Percentiles rank a stretch among this genome's conserved stretches.
These are phyloP conservation scores for Diplogelasinospora grovesii DNA, from an alignment of 495 filamentous ascomycete species.

Conservation along the genomic window DNA sequence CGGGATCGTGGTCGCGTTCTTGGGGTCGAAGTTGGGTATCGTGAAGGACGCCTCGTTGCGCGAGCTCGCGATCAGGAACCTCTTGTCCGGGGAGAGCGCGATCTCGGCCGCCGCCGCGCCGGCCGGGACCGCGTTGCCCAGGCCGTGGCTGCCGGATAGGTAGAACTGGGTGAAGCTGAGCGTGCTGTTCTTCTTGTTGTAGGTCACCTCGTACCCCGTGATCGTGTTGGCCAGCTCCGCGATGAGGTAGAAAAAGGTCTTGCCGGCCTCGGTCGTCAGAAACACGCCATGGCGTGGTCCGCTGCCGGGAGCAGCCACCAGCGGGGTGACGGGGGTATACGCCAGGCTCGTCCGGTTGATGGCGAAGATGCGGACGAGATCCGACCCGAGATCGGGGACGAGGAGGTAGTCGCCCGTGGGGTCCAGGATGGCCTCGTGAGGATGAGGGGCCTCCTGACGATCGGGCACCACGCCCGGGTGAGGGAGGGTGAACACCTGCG, in stretches of 20 bases:
- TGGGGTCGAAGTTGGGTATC: slow-evolving; percentile 37
- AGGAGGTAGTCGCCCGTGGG: slow-evolving; percentile 60
- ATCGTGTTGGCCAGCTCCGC: slow-evolving; percentile 57
- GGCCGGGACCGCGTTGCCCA: slow-evolving; percentile 20
- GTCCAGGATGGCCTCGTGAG: slow-evolving; percentile 62
- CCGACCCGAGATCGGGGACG: slow-evolving; percentile 65
- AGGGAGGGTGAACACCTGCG: slow-evolving; percentile 45
- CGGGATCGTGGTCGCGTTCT: slow-evolving; percentile 35
- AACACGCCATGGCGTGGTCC: slow-evolving; percentile 68
- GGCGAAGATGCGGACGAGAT: slow-evolving; percentile 56
- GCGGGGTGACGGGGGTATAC: slow-evolving; percentile 18
- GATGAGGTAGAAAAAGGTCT: slow-evolving; percentile 54
- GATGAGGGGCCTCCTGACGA: slow-evolving; percentile 60
- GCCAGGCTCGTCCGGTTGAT: slow-evolving; percentile 38
- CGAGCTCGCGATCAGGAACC: slow-evolving; percentile 58
- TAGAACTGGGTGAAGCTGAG: slow-evolving; percentile 41
- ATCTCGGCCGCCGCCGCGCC: slow-evolving; percentile 53
- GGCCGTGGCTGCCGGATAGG: slow-evolving; percentile 40
- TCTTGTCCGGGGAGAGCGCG: slow-evolving; percentile 49
- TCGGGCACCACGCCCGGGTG: slow-evolving; percentile 39
- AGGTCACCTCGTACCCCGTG: slow-evolving; percentile 51
- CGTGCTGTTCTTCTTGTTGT: slow-evolving; percentile 38
- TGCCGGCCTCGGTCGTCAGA: slow-evolving; percentile 35
- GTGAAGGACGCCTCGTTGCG: slow-evolving; percentile 49
- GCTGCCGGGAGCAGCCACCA: slow-evolving; percentile 38